Percentiles rank a stretch among this genome's conserved stretches.
Evolutionary conservation across 441 rosid genomes (phyloP).

Genomic region (Populus trichocarpa): DNA sequence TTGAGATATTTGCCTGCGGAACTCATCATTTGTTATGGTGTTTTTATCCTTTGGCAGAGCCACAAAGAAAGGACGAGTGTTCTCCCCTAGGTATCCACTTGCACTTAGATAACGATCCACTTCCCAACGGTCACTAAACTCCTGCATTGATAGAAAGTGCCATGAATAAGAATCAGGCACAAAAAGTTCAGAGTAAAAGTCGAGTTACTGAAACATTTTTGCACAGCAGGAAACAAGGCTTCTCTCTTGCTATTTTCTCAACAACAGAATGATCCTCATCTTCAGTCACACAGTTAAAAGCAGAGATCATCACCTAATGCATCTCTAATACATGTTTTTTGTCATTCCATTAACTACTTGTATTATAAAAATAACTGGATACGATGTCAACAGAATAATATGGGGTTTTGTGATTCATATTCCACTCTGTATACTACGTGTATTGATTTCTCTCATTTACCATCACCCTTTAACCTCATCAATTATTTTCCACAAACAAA

Average conservation of each 20-base stretch:
- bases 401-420: background rate
- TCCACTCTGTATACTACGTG: background rate
- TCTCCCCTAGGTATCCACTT: constrained; percentile 92
- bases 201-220: background rate
- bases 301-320: background rate
- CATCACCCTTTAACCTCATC: background rate
- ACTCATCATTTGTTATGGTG: constrained; percentile 80
- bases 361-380: background rate
- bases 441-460: background rate
- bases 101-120: constrained; percentile 90
- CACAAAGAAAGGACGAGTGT: constrained; percentile 75
- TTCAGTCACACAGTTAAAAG: background rate
- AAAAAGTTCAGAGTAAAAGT: background rate
- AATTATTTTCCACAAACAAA: background rate
- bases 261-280: background rate
- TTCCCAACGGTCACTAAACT: constrained; percentile 80
- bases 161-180: constrained; percentile 9
- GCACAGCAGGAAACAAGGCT: background rate
- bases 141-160: constrained; percentile 39
- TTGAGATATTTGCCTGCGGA: constrained; percentile 76
- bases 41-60: constrained; percentile 87
- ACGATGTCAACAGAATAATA: background rate
- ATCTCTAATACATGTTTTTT: background rate
- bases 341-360: background rate
- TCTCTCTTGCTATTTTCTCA: background rate